These are phyloP conservation scores for Nicotiana rustica DNA, from an alignment of 305 asterid species.

Conservation along the genomic window DNA sequence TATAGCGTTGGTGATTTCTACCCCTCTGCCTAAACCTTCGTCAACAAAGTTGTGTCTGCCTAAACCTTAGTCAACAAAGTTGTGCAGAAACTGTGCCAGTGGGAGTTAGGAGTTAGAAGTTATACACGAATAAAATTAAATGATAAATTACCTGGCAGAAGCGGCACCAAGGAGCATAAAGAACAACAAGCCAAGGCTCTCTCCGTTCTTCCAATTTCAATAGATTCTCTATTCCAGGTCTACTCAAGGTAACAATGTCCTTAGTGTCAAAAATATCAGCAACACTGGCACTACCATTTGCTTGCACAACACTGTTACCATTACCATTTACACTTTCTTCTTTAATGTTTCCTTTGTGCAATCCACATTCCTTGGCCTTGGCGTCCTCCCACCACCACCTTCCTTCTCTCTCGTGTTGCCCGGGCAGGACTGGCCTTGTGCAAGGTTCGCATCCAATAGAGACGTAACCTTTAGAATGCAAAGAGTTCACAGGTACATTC, in stretches of 20 bases:
- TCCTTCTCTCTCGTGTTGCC: slow-evolving; percentile 99
- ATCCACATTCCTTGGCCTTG: slow-evolving; percentile 95
- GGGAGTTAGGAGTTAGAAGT: neutral
- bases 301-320: slow-evolving; percentile 43
- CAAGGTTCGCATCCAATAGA: slow-evolving; percentile 99
- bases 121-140: neutral
- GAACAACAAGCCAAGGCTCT: slow-evolving; percentile 90
- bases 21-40: neutral
- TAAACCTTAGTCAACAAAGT: neutral
- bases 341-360: slow-evolving; percentile 89
- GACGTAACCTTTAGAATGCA: slow-evolving; percentile 81
- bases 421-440: slow-evolving; percentile 86
- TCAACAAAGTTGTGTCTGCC: neutral
- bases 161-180: slow-evolving; percentile 95
- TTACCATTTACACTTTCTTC: slow-evolving; percentile 51
- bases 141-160: slow-evolving; percentile 54
- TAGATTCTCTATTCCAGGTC: slow-evolving; percentile 87
- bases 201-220: slow-evolving; percentile 66
- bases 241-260: slow-evolving; percentile 62
- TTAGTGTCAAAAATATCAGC: slow-evolving; percentile 62
- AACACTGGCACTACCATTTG: slow-evolving; percentile 48
- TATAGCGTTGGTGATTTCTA: neutral
- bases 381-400: slow-evolving; percentile 99
- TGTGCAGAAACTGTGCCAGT: no score
- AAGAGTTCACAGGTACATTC: slow-evolving; percentile 86